A percentile compares a stretch with the other conserved stretches of the same genome.
These are phyloP conservation scores for Candida glaebosa DNA, from an alignment of 805 yeast species.

Conservation along the genomic window DNA sequence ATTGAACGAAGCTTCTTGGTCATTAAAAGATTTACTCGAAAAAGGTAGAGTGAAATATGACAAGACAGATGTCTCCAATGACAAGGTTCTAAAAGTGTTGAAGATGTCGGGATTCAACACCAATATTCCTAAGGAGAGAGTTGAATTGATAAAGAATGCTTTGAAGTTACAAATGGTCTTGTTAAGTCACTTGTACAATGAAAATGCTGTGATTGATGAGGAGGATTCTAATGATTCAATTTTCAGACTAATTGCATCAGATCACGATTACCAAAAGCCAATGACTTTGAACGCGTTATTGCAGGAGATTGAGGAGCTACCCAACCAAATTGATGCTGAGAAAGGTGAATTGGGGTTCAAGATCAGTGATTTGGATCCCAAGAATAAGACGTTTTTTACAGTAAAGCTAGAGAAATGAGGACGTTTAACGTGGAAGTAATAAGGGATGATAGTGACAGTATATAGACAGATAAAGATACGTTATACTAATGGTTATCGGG, in stretches of 20 bases:
- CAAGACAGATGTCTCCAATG: constrained; percentile 10
- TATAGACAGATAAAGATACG: too few species aligned
- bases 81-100: constrained; percentile 21
- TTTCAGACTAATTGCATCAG: constrained; percentile 34
- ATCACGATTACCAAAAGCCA: constrained; percentile 24
- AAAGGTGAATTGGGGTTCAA: constrained; percentile 24
- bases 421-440: too few species aligned
- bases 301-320: constrained; percentile 13
- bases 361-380: constrained; percentile 9
- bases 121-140: constrained; percentile 16
- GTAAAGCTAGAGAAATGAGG: constrained; percentile 7
- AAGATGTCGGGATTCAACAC: constrained; percentile 31
- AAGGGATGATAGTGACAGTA: too few species aligned
- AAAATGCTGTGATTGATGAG: constrained; percentile 7
- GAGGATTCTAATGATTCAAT: constrained; percentile 18
- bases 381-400: constrained; percentile 11
- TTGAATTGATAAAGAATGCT: constrained; percentile 17
- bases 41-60: constrained; percentile 3
- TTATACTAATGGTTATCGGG: too few species aligned
- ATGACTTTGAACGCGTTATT: constrained; percentile 18
- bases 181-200: constrained; percentile 29
- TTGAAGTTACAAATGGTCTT: constrained; percentile 35
- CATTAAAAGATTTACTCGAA: constrained; percentile 14
- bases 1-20: constrained; percentile 15
- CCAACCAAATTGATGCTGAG: constrained; percentile 10